These are phyloP conservation scores for Gypsophila paniculata DNA, from an alignment of 179 eudicot genomes.

Conservation along the genomic window DNA sequence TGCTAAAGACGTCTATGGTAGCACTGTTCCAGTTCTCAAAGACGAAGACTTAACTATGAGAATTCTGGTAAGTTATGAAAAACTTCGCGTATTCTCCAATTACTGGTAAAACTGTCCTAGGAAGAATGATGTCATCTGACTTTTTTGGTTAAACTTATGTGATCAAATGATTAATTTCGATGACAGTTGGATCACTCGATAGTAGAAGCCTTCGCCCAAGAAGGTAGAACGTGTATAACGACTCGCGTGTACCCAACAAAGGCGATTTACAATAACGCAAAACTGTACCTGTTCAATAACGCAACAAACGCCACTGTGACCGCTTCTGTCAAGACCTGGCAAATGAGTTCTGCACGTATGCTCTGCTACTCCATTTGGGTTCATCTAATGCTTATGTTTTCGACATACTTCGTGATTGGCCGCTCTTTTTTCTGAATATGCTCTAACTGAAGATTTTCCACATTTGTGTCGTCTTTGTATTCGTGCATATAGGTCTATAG, in stretches of 20 bases:
- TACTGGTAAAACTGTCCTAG: not conserved
- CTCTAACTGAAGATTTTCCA: not conserved
- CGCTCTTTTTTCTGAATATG: constrained; percentile 14
- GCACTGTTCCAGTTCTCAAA: constrained; percentile 54
- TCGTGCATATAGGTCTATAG: constrained; percentile 17
- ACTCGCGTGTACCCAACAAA: constrained; percentile 65
- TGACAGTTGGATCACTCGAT: constrained; percentile 71
- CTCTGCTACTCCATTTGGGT: constrained; percentile 25
- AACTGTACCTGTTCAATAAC: constrained; percentile 56
- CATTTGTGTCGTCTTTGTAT: not conserved
- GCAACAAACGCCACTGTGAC: constrained; percentile 47
- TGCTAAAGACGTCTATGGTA: constrained; percentile 49
- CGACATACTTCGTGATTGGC: constrained; percentile 20
- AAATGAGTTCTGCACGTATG: constrained; percentile 43
- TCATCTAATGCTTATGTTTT: constrained; percentile 27
- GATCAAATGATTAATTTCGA: not conserved
- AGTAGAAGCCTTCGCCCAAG: constrained; percentile 69
- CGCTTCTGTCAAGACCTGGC: constrained; percentile 58
- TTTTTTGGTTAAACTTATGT: not conserved
- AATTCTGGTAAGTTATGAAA: constrained; percentile 44
- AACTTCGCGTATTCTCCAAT: not conserved
- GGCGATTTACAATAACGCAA: constrained; percentile 49
- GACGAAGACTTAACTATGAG: constrained; percentile 65
- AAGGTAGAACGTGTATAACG: constrained; percentile 65
- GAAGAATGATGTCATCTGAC: not conserved